phyloP scores from a whole-genome alignment of 139 green algal genomes.

The Picochlorum sp. region DNA sequence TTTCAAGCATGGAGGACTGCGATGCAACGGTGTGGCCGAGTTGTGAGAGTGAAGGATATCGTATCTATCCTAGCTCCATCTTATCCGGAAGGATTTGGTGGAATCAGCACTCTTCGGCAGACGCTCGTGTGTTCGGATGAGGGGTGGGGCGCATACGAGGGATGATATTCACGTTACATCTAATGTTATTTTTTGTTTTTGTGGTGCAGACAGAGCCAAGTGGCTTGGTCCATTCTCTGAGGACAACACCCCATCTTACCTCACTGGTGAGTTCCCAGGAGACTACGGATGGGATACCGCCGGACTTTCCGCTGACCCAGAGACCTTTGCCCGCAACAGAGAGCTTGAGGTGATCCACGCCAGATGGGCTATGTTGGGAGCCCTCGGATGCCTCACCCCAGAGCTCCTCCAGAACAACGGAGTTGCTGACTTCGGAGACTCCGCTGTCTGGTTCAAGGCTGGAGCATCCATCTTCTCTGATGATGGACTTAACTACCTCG shows the following conservation, averaged over 20 bases:
- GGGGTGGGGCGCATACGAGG: no score
- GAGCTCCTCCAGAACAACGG: constrained; percentile 35
- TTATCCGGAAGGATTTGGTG: no score
- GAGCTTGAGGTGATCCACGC: constrained; percentile 79
- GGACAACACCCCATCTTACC: constrained; percentile 55
- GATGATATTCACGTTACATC: no score
- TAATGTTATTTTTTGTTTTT: background rate
- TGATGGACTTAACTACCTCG: constrained; percentile 76
- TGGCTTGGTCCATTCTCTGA: constrained; percentile 72
- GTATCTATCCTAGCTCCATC: no score
- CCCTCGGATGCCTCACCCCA: constrained; percentile 49
- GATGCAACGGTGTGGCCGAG: no score
- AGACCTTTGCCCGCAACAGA: constrained; percentile 67
- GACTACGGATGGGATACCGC: constrained; percentile 93
- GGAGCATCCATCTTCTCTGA: constrained; percentile 85
- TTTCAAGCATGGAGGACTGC: no score
- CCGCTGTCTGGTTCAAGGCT: constrained; percentile 90
- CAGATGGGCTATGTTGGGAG: constrained; percentile 79
- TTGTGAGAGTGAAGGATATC: no score
- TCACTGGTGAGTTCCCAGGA: constrained; percentile 57
- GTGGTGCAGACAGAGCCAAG: constrained; percentile 36
- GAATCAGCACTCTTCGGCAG: no score
- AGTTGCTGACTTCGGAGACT: constrained; percentile 38
- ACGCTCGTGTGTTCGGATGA: no score
- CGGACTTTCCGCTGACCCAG: constrained; percentile 82